These are phyloP conservation scores for Gyromitra esculenta DNA, from an alignment of 2,329 filamentous ascomycete genomes.

Conservation along the genomic window DNA sequence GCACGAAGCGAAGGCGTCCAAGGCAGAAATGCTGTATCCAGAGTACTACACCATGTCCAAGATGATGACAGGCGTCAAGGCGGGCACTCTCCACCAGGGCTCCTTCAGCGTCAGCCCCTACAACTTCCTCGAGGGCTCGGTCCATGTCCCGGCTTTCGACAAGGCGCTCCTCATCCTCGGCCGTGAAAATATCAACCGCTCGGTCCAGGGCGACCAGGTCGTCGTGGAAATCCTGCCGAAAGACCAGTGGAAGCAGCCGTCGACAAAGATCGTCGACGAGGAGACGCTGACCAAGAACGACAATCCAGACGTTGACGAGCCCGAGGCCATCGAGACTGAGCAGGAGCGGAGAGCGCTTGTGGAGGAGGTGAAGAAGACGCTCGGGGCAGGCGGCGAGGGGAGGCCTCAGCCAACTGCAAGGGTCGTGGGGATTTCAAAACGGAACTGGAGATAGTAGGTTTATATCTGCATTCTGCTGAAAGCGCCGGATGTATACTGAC, in stretches of 20 bases:
- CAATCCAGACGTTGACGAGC: slow-evolving; percentile 84
- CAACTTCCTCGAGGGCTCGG: slow-evolving; percentile 94
- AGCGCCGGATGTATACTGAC: slow-evolving; percentile 4
- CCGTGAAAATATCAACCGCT: slow-evolving; percentile 93
- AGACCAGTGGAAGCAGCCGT: slow-evolving; percentile 96
- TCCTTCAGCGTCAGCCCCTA: slow-evolving; percentile 96
- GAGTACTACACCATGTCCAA: slow-evolving; percentile 90
- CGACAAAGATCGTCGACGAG: slow-evolving; percentile 94
- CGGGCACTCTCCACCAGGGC: slow-evolving; percentile 88
- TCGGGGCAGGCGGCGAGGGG: slow-evolving; percentile 78
- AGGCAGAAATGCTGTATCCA: slow-evolving; percentile 75
- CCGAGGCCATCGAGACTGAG: slow-evolving; percentile 81
- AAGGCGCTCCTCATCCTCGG: slow-evolving; percentile 88
- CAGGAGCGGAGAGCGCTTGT: slow-evolving; percentile 86
- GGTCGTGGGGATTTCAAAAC: slow-evolving; percentile 90
- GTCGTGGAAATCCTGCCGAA: slow-evolving; percentile 92
- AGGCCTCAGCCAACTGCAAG: slow-evolving; percentile 88
- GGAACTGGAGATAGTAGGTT: slow-evolving; percentile 89
- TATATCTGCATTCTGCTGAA: not conserved
- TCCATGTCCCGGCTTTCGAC: slow-evolving; percentile 88
- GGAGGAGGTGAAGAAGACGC: slow-evolving; percentile 87
- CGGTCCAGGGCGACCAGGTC: slow-evolving; percentile 89
- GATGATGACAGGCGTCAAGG: slow-evolving; percentile 92
- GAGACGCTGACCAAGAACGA: slow-evolving; percentile 91
- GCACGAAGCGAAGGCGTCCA: slow-evolving; percentile 70